Percentiles rank a stretch among this genome's conserved stretches.
phyloP scores from a whole-genome alignment of 2,329 filamentous ascomycete genomes.

The Microsporum ferrugineum region DNA sequence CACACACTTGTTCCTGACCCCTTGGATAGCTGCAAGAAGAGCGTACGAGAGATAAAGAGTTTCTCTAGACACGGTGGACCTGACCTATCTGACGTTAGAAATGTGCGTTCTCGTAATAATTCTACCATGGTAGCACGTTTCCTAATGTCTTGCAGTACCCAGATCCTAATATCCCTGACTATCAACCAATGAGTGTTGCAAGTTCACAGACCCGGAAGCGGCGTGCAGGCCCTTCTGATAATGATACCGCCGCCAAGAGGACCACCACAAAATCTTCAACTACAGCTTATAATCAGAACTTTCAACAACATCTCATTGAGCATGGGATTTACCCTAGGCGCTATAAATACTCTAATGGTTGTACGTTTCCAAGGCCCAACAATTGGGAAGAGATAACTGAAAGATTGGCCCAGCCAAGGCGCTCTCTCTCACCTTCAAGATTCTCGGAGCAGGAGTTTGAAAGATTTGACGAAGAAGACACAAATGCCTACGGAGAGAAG shows the following conservation, averaged over 20 bases:
- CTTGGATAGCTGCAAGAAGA: background rate
- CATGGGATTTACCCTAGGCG: background rate
- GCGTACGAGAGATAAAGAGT: slow-evolving; percentile 5
- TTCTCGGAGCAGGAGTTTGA: slow-evolving; percentile 23
- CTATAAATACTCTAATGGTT: slow-evolving; percentile 18
- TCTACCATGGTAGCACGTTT: background rate
- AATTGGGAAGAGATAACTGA: slow-evolving; percentile 23
- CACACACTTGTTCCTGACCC: slow-evolving; percentile 7
- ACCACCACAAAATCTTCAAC: background rate
- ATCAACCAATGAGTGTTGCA: background rate
- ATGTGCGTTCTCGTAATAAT: slow-evolving; percentile 7
- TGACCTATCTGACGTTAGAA: slow-evolving; percentile 12
- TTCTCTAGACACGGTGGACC: slow-evolving; percentile 9
- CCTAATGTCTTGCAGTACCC: background rate
- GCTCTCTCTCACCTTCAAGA: slow-evolving; percentile 28
- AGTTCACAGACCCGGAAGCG: background rate
- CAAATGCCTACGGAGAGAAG: slow-evolving; percentile 25
- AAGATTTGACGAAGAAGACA: slow-evolving; percentile 21
- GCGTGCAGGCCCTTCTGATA: background rate
- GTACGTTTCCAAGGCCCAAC: slow-evolving; percentile 18
- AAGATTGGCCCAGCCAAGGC: slow-evolving; percentile 19
- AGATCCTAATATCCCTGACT: background rate
- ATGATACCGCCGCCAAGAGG: background rate
- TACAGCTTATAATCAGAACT: background rate
- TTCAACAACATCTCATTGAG: background rate